phyloP scores from a whole-genome alignment of 2,329 filamentous ascomycete genomes.

The Setomelanomma holmii region DNA sequence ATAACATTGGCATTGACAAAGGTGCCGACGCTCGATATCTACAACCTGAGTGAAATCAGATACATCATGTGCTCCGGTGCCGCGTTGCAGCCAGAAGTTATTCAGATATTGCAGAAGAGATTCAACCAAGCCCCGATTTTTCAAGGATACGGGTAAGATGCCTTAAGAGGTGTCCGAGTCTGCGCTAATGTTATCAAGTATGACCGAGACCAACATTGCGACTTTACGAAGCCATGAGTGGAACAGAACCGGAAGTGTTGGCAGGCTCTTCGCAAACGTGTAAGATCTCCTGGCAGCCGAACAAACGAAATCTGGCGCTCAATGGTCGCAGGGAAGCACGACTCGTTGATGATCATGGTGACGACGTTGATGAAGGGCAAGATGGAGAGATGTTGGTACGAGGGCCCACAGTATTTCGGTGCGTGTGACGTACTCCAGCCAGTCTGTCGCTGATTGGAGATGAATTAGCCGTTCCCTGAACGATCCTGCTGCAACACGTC shows the following conservation, averaged over 20 bases:
- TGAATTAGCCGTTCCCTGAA: background rate
- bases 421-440: no score
- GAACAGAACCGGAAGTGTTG: conserved; percentile 21
- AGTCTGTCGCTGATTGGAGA: background rate
- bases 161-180: no score
- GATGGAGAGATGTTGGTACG: conserved; percentile 37
- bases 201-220: conserved; percentile 27
- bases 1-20: conserved; percentile 22
- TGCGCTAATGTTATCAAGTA: conserved; percentile 8
- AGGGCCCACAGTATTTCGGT: conserved; percentile 33
- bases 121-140: conserved; percentile 23
- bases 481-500: background rate
- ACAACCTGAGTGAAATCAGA: conserved; percentile 18
- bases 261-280: conserved; percentile 20
- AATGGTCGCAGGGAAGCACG: conserved; percentile 21
- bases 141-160: conserved; percentile 23
- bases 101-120: conserved; percentile 2
- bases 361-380: conserved; percentile 32
- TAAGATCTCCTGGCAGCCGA: background rate
- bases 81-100: conserved; percentile 16
- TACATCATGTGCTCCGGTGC: conserved; percentile 32
- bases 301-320: background rate
- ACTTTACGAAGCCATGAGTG: conserved; percentile 15
- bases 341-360: conserved; percentile 37
- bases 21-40: conserved; percentile 4